Evolutionary conservation across 179 eudicot genomes (phyloP).

Genomic region (Dionaea muscipula): DNA sequence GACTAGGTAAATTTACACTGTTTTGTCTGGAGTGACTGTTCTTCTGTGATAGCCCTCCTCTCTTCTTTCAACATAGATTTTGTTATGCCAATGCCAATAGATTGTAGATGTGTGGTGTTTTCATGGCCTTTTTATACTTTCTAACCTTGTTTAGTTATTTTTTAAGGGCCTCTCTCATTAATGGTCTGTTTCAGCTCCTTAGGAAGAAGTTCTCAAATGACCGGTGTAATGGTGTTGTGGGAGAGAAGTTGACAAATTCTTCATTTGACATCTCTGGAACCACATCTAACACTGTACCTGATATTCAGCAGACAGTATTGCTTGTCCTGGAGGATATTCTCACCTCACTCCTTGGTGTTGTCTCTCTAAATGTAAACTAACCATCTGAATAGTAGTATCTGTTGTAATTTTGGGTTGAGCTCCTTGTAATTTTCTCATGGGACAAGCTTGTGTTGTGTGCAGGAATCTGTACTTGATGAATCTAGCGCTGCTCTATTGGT

Average conservation of each 20-base stretch:
- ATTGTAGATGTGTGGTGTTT: background rate
- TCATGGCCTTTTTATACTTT: background rate
- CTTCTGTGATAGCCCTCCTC: too few relatives aligned
- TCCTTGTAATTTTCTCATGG: background rate
- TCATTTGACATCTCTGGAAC: constrained; percentile 27
- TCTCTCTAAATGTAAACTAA: constrained; percentile 21
- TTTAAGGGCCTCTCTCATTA: constrained; percentile 35
- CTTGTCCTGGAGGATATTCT: constrained; percentile 64
- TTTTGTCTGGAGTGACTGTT: too few relatives aligned
- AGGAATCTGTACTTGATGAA: constrained; percentile 26
- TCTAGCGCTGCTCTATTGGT: constrained; percentile 55
- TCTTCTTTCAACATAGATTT: background rate
- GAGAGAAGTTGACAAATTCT: constrained; percentile 23
- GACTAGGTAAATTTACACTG: too few relatives aligned
- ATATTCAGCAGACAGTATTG: constrained; percentile 60
- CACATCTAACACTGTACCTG: constrained; percentile 25
- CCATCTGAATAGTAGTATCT: background rate
- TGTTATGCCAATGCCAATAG: background rate
- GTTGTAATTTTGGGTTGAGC: background rate
- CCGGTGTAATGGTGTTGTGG: constrained; percentile 20
- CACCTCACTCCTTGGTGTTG: constrained; percentile 26
- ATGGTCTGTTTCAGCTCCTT: constrained; percentile 65
- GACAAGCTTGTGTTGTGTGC: constrained; percentile 5
- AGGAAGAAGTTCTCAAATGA: constrained; percentile 28
- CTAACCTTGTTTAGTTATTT: background rate